phyloP scores from a whole-genome alignment of 208 protist species.

The Trypanosoma cruzi region DNA sequence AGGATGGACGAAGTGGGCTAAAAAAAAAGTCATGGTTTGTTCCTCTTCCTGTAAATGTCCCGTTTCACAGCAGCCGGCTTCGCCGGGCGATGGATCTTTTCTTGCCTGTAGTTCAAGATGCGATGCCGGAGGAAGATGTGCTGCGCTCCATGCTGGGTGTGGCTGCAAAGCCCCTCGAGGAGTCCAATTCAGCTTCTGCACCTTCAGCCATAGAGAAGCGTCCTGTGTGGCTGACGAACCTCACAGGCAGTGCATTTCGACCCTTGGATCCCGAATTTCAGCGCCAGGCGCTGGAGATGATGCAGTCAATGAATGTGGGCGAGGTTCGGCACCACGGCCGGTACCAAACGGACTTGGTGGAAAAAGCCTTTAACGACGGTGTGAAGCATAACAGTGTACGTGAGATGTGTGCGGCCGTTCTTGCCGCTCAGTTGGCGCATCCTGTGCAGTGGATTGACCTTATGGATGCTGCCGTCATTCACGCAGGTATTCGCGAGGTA shows the following conservation, averaged over 20 bases:
- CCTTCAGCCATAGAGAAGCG: constrained; percentile 2
- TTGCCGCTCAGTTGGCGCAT: constrained; percentile 79
- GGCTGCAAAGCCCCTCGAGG: neutral
- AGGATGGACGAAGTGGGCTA: constrained; percentile 83
- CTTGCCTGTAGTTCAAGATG: constrained; percentile 62
- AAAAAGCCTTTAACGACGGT: constrained; percentile 45
- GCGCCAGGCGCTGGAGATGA: constrained; percentile 36
- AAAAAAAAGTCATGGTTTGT: constrained; percentile 92
- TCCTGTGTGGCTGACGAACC: constrained; percentile 81
- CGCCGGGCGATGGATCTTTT: constrained; percentile 69
- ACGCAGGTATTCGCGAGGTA: constrained; percentile 35
- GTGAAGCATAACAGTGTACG: constrained; percentile 44
- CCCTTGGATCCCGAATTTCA: constrained; percentile 67
- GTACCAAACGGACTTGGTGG: constrained; percentile 49
- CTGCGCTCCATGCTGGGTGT: constrained; percentile 63
- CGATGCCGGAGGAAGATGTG: constrained; percentile 62
- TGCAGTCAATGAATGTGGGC: constrained; percentile 74
- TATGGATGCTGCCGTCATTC: constrained; percentile 74
- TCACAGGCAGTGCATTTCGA: constrained; percentile 72
- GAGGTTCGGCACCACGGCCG: constrained; percentile 76
- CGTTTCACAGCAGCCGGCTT: constrained; percentile 83
- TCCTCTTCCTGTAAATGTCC: constrained; percentile 74
- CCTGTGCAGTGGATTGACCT: constrained; percentile 82
- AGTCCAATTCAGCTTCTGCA: neutral
- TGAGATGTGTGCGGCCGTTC: constrained; percentile 72